phyloP scores from a whole-genome alignment of 129 eudicot genomes.

The Escallonia rubra region DNA sequence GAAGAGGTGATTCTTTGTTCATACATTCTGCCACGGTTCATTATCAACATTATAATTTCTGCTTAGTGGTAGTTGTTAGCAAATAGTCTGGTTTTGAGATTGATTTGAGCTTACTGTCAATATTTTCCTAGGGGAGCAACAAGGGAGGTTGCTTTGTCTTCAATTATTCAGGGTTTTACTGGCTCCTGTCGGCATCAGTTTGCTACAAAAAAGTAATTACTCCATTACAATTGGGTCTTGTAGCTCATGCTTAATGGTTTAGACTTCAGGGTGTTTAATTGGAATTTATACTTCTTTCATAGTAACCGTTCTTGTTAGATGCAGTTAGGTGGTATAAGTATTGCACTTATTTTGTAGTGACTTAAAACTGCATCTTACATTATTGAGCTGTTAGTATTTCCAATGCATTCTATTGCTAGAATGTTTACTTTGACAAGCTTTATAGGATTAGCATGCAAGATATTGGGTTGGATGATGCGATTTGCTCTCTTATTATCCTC shows the following conservation, averaged over 20 bases:
- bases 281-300: background rate
- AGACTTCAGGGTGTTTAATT: background rate
- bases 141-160: conserved; percentile 44
- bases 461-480: too few relatives aligned
- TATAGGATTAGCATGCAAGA: too few relatives aligned
- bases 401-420: too few relatives aligned
- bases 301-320: background rate
- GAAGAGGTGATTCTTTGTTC: conserved; percentile 21
- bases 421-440: too few relatives aligned
- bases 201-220: conserved; percentile 39
- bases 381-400: too few relatives aligned
- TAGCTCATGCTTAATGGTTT: background rate
- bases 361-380: too few relatives aligned
- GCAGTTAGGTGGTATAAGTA: background rate
- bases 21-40: background rate
- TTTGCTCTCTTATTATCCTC: too few relatives aligned
- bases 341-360: too few relatives aligned
- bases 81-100: background rate
- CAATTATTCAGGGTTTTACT: conserved; percentile 25
- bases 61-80: background rate
- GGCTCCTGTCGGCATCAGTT: conserved; percentile 30
- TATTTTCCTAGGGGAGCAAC: conserved; percentile 29
- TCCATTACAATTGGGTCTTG: background rate
- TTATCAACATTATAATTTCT: background rate
- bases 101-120: background rate